phyloP scores from a whole-genome alignment of 768 basidiomycete genomes.

The Lactarius sp. region DNA sequence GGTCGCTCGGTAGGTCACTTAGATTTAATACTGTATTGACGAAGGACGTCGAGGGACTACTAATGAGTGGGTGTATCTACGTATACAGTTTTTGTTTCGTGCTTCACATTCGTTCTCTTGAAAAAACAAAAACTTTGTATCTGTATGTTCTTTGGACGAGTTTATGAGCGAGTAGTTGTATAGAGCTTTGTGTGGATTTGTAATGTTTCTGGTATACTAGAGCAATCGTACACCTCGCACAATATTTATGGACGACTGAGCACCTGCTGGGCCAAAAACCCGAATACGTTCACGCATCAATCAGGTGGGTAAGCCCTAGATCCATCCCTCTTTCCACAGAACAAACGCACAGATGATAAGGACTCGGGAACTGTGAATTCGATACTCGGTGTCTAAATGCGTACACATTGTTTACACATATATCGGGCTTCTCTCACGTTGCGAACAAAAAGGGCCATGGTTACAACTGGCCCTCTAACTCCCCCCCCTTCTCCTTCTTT shows the following conservation, averaged over 20 bases:
- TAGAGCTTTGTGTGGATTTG: too few relatives aligned
- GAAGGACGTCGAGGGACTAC: neutral
- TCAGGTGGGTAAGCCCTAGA: too few relatives aligned
- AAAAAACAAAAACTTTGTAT: too few relatives aligned
- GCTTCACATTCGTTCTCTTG: neutral
- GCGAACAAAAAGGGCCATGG: too few relatives aligned
- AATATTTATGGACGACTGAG: neutral
- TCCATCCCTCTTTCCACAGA: too few relatives aligned
- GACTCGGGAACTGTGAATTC: neutral
- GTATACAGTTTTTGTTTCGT: neutral
- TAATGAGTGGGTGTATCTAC: neutral
- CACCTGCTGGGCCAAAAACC: too few relatives aligned
- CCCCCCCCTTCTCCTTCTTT: neutral
- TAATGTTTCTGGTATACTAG: neutral
- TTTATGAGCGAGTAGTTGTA: too few relatives aligned
- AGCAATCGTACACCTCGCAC: neutral
- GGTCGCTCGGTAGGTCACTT: neutral
- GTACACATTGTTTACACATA: too few relatives aligned
- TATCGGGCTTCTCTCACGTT: neutral
- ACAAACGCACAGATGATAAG: too few relatives aligned
- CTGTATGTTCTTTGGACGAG: too few relatives aligned
- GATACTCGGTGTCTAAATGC: neutral
- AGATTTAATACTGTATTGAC: neutral
- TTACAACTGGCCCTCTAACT: too few relatives aligned
- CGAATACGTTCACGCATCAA: too few relatives aligned